phyloP scores from a whole-genome alignment of 139 green algal genomes.

The Nannochloris sp. region DNA sequence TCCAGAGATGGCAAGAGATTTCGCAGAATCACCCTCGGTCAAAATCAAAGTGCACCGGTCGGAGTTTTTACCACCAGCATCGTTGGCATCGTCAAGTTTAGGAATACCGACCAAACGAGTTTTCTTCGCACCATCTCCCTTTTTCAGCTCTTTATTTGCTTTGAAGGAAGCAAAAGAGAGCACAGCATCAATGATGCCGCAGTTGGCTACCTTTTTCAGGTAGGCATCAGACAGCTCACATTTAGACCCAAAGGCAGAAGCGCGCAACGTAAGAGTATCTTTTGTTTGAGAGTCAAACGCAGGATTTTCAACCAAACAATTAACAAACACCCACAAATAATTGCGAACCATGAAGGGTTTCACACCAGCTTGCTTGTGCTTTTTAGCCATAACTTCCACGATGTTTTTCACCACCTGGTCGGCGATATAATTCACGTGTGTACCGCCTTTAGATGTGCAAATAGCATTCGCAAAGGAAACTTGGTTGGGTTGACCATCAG shows the following conservation, averaged over 20 bases:
- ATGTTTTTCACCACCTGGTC: conserved; percentile 70
- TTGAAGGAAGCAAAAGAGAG: conserved; percentile 88
- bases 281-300: conserved; percentile 99
- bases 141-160: conserved; percentile 92
- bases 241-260: conserved; percentile 88
- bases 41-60: conserved; percentile 98
- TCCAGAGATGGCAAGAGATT: conserved; percentile 90
- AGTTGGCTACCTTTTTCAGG: conserved; percentile 81
- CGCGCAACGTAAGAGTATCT: conserved; percentile 87
- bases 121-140: conserved; percentile 91
- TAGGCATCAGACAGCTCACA: conserved; percentile 78
- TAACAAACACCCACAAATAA: conserved; percentile 98
- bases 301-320: conserved; percentile 94
- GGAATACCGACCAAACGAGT: conserved; percentile 71
- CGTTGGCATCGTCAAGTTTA: conserved; percentile 98
- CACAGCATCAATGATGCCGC: conserved; percentile 81
- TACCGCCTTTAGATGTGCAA: conserved; percentile 93
- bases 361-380: conserved; percentile 83
- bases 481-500: conserved; percentile 92
- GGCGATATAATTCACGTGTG: conserved; percentile 88
- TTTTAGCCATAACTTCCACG: conserved; percentile 87
- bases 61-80: conserved; percentile 80
- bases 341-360: conserved; percentile 97
- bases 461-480: conserved; percentile 98
- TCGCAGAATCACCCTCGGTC: conserved; percentile 97